These are phyloP conservation scores for Xerocomus cyaneibrunnescens DNA, from an alignment of 1,284 basidiomycete species.

Conservation along the genomic window DNA sequence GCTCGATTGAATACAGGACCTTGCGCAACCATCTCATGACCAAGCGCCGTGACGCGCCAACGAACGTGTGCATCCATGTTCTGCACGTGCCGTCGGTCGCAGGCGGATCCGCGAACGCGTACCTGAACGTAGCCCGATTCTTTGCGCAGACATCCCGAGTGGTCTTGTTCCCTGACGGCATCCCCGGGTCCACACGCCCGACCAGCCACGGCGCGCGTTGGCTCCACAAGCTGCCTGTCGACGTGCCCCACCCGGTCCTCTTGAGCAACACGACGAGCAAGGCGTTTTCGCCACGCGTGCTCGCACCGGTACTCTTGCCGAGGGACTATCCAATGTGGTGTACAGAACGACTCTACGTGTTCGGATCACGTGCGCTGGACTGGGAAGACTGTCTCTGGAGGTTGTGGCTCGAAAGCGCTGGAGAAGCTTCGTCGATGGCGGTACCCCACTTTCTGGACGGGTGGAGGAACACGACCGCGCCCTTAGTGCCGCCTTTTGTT, in stretches of 20 bases:
- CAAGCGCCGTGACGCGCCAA: slow-evolving; percentile 20
- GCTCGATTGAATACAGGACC: slow-evolving; percentile 32
- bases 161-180: slow-evolving; percentile 50
- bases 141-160: slow-evolving; percentile 51
- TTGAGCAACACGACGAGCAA: slow-evolving; percentile 26
- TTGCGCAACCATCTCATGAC: slow-evolving; percentile 28
- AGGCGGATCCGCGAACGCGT: slow-evolving; percentile 49
- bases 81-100: slow-evolving; percentile 42
- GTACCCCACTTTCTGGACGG: slow-evolving; percentile 26
- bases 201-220: slow-evolving; percentile 16
- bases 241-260: slow-evolving; percentile 32
- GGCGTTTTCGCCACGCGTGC: slow-evolving; percentile 36
- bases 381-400: slow-evolving; percentile 74
- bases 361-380: slow-evolving; percentile 46
- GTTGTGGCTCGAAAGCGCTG: slow-evolving; percentile 55
- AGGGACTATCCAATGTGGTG: slow-evolving; percentile 60
- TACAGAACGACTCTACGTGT: slow-evolving; percentile 54
- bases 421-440: slow-evolving; percentile 36
- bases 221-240: slow-evolving; percentile 20
- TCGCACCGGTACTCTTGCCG: slow-evolving; percentile 49
- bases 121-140: slow-evolving; percentile 62
- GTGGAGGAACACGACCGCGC: slow-evolving; percentile 6
- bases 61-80: slow-evolving; percentile 46
- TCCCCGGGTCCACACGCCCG: slow-evolving; percentile 12
- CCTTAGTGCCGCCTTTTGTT: slow-evolving; percentile 19